Evolutionary conservation across 2,329 filamentous ascomycete genomes (phyloP).

Genomic region (Xylariales sp.): DNA sequence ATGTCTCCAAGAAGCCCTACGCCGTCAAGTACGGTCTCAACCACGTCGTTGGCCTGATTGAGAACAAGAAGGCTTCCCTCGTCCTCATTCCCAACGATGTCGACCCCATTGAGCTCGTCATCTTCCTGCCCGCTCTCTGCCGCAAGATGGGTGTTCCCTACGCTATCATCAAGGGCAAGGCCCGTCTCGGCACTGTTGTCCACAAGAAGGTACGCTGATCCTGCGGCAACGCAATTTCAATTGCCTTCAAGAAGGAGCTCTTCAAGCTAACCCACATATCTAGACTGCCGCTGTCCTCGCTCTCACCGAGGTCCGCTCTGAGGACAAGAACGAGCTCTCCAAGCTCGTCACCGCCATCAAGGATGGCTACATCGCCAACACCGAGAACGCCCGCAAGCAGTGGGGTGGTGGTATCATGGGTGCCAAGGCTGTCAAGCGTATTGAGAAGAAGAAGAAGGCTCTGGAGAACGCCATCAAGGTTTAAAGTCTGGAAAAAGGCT

Average conservation of each 20-base stretch:
- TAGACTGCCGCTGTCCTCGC: slow-evolving; percentile 94
- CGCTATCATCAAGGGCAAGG: slow-evolving; percentile 99
- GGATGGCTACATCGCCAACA: slow-evolving; percentile 96
- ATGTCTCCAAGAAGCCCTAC: slow-evolving; percentile 99
- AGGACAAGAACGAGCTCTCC: slow-evolving; percentile 97
- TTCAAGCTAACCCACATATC: too few relatives aligned
- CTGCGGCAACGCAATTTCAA: too few relatives aligned
- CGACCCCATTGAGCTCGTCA: slow-evolving; percentile 98
- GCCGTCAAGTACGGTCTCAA: slow-evolving; percentile 99
- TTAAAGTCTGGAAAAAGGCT: too few relatives aligned
- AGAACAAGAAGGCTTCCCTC: slow-evolving; percentile 99
- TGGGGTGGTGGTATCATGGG: slow-evolving; percentile 99
- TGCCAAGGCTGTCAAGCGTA: slow-evolving; percentile 78
- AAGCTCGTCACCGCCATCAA: slow-evolving; percentile 96
- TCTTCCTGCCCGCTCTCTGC: slow-evolving; percentile 98
- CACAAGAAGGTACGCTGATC: slow-evolving; percentile 97
- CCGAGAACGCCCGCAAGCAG: slow-evolving; percentile 83
- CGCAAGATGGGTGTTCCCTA: slow-evolving; percentile 99
- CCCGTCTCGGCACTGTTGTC: slow-evolving; percentile 94
- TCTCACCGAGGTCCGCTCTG: slow-evolving; percentile 90
- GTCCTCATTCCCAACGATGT: slow-evolving; percentile 99
- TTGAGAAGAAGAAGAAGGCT: slow-evolving; percentile 89
- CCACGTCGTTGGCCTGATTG: slow-evolving; percentile 94
- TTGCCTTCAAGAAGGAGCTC: too few relatives aligned
- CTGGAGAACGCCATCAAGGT: slow-evolving; percentile 96